Conservation (phyloP, 129 eudicot genomes). For the Solidago caesia region DNA sequence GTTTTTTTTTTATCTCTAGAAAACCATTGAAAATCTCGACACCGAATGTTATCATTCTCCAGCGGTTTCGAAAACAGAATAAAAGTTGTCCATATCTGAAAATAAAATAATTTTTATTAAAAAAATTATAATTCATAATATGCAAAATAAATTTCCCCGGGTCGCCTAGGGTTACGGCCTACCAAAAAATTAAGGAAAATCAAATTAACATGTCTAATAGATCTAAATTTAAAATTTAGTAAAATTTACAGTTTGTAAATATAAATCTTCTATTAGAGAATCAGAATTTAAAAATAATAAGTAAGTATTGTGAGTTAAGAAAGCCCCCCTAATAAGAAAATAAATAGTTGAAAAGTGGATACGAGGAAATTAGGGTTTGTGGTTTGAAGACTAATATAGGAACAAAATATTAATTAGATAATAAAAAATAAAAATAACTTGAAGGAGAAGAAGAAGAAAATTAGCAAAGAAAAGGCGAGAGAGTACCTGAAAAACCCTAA, state of each 20-base stretch:
- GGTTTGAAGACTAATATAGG: not conserved
- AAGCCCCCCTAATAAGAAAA: not conserved
- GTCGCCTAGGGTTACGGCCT: no score
- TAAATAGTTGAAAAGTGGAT: slow-evolving; percentile 5
- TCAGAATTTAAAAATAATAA: no score
- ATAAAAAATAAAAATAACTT: not conserved
- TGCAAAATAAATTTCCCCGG: no score
- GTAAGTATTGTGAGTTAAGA: not conserved
- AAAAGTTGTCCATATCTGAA: no score
- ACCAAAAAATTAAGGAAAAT: no score
- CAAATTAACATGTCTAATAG: slow-evolving; percentile 6
- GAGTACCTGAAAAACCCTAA: slow-evolving; percentile 36
- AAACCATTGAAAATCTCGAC: not conserved
- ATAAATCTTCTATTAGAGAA: slow-evolving; percentile 5
- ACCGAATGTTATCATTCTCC: not conserved
- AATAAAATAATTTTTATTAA: no score
- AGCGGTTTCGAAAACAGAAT: no score
- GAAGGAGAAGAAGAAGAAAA: not conserved
- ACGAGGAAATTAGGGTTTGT: slow-evolving; percentile 19
- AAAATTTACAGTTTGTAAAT: not conserved
- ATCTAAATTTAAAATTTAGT: slow-evolving; percentile 6
- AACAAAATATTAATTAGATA: not conserved
- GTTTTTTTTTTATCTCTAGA: no score
- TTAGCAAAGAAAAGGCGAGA: not conserved
- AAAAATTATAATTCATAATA: no score